These are phyloP conservation scores for Austroboletus novae-zelandiae DNA, from an alignment of 1,284 basidiomycete genomes.

Conservation along the genomic window DNA sequence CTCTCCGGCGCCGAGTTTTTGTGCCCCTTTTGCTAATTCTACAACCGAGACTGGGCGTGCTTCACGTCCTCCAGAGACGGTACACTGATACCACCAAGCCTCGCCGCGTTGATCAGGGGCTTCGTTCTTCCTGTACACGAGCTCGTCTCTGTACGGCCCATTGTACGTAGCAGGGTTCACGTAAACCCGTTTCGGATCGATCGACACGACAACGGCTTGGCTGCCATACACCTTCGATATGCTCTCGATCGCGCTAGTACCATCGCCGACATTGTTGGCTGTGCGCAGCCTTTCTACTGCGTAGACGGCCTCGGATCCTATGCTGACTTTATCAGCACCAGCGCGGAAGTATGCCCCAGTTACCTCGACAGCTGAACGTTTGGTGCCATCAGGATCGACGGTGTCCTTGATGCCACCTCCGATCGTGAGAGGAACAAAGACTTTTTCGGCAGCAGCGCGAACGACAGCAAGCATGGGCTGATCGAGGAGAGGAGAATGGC, in stretches of 20 bases:
- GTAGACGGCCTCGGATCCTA: slow-evolving; percentile 93
- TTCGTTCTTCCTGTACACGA: slow-evolving; percentile 56
- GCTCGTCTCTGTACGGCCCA: slow-evolving; percentile 68
- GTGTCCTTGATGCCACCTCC: slow-evolving; percentile 98
- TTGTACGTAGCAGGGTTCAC: slow-evolving; percentile 66
- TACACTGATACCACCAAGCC: slow-evolving; percentile 99
- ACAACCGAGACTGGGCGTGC: slow-evolving; percentile 88
- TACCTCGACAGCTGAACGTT: slow-evolving; percentile 86
- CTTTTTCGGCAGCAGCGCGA: slow-evolving; percentile 81
- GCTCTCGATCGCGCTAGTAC: slow-evolving; percentile 89
- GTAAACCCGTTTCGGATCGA: slow-evolving; percentile 92
- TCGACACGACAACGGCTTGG: slow-evolving; percentile 97
- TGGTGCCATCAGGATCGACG: slow-evolving; percentile 92
- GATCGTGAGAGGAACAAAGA: slow-evolving; percentile 98
- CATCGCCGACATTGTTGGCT: slow-evolving; percentile 50
- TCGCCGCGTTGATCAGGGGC: slow-evolving; percentile 62
- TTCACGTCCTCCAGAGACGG: slow-evolving; percentile 91
- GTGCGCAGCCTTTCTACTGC: slow-evolving; percentile 84
- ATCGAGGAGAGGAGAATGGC: slow-evolving; percentile 90
- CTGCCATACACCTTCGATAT: slow-evolving; percentile 92
- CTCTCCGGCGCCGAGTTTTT: slow-evolving; percentile 92
- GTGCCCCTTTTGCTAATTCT: slow-evolving; percentile 87
- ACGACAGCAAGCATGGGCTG: slow-evolving; percentile 99
- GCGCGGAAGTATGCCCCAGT: slow-evolving; percentile 96
- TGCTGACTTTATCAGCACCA: slow-evolving; percentile 97